Base-by-base conservation (phyloP, 495 filamentous ascomycete genomes). In the Echria macrotheca region DNA sequence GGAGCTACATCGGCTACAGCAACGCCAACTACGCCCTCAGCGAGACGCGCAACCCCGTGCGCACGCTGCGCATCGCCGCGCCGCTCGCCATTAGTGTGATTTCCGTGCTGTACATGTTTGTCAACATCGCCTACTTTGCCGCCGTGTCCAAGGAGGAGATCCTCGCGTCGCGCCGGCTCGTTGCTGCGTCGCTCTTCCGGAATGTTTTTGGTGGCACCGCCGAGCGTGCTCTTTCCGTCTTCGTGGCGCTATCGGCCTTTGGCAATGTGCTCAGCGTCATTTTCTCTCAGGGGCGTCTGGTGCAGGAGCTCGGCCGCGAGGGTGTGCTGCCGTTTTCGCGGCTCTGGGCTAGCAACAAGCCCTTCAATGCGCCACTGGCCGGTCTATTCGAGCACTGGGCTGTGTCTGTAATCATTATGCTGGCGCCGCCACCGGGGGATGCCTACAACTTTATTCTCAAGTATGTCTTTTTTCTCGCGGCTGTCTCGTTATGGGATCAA, bases 71-170 rank as follows among this genome's bases (percentile, higher is more conserved):
- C 53, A 75, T 80, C 43, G 84, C 82, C 1, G 84, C 80, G 0
- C 82, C 79, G 0, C 52, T 81, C 19, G 83, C 82, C 11, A 73
- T 86, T 15, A 72, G 65, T 21, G 70, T 73, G 7, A 82, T 85
- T 19, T 76, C 78, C 0, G 66, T 86, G 22, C 65, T 86, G 0
- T 87, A 86, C 65, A 80, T 87, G 64, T 59, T 86, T 19, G 78
- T 76, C 56, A 86, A 87, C 64, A 77, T 87, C 40, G 83, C 84
- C 47, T 87, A 86, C 61, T 86, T 87, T 51, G 80, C 80, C 4
- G 84, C 80, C 0, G 81, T 86, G 5, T 73, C 80, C 17, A 81
- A 79, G 50, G 71, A 76, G 14, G 79, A 85, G 39, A 77, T 87
- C 54, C 65, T 80, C 7, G 67, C 67, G 3, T 79, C 79, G 0